Evolutionary conservation across 495 filamentous ascomycete species (phyloP), one percentile per base, ranked within the genome.

Genomic region (Penicillium cosmopolitanum): DNA sequence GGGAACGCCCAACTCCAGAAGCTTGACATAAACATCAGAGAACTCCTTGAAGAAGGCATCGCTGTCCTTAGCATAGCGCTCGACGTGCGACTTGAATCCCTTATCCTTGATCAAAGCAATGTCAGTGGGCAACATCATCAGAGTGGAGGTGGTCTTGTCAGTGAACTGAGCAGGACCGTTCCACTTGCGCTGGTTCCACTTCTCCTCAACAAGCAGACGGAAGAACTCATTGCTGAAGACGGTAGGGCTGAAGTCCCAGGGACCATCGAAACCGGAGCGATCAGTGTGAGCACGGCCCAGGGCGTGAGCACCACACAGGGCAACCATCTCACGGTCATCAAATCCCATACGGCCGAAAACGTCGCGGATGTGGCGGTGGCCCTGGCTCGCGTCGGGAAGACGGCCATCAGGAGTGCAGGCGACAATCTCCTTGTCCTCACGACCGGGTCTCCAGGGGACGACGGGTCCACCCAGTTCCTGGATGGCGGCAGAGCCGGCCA

Each of bases 331-430:
- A 51, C 88, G 89, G 79, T 98, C 95, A 75, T 96, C 88, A 84
- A 98, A 98, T 58, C 95, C 95, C 93, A 97, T 97, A 73, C 94
- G 91, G 73, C 85, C 84, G 84, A 98, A 98, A 82, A 98, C 90
- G 75, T 87, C 85, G 57, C 95, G 89, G 69, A 98, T 82, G 77
- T 98, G 95, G 60, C 84, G 81, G 57, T 89, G 84, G 60, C 84
- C 89, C 82, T 97, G 87, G 62, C 85, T 61, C 51, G 84, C 95
- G 71, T 98, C 94, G 59, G 95, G 95, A 28, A 98, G 91, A 77
- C 95, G 93, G 60, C 95, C 95, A 67, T 98, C 94, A 48, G 95
- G 95, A 47, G 93, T 95, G 84, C 93, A 96, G 71, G 85, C 89
- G 56, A 87, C 73, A n/a, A 92, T 79, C 60, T 97, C 91, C 66